Base-by-base conservation (phyloP, 2,329 filamentous ascomycete genomes). In the Huntiella bhutanensis region DNA sequence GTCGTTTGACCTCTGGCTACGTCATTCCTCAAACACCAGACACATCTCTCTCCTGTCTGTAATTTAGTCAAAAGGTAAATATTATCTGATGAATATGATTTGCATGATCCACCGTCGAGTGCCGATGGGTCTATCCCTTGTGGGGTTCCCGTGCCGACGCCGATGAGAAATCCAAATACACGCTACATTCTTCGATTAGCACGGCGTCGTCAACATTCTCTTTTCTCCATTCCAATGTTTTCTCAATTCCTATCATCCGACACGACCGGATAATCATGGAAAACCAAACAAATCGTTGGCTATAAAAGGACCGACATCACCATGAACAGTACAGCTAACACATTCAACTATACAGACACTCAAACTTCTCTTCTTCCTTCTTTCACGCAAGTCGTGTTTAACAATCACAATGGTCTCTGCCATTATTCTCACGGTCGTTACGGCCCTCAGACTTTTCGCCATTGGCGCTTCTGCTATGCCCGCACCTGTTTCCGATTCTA, bases 371-470 rank as follows among this genome's bases (percentile, higher is more conserved):
- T 12, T 32, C 33, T 41, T 43, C 13, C 33, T 32, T 13, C 15
- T 47, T 7, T 41, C 35, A 12, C 48, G 8, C 6, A 44, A 49
- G 12, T 19, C 36, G 22, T 49, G 32, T 16, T 38, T 47, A 19
- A 7, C 32, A 5, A 19, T 44, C 33, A 13, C 32, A 32, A 49
- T 49, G 48, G 48, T 49, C 41, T 49, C 48, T 13, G 44, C 48
- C 37, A 28, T 49, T 37, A 32, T 49, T 19, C 44, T 49, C 44
- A 41, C 48, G 44, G 48, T 32, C 43, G 38, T 49, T 15, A 49
- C 44, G 44, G 43, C 48, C 40, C 48, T 49, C 41, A 32, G 48
- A 46, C 44, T 49, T 33, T 49, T 49, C 32, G 45, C 45, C 33
- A 35, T 39, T 28, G 36, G 37, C 12, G 45, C 33, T 32, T 38